These are phyloP conservation scores for Solanum aculeatissimum DNA, from an alignment of 305 asterid genomes.

Conservation along the genomic window DNA sequence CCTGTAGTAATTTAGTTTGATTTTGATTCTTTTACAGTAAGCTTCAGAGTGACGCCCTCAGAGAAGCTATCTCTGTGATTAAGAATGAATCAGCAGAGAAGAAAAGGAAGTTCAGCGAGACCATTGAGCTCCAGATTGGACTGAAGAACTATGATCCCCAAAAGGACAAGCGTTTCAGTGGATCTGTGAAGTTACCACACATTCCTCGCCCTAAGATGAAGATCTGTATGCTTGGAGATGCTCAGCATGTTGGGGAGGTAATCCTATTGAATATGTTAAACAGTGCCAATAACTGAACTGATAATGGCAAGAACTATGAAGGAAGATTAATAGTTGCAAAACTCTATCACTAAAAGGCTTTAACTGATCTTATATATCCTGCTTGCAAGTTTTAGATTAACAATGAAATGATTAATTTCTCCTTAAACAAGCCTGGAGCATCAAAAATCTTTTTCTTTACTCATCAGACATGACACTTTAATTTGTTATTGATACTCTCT, in stretches of 20 bases:
- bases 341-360: not conserved
- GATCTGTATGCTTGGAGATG: conserved; percentile 74
- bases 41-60: conserved; percentile 60
- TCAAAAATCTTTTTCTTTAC: not conserved
- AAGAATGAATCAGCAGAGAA: conserved; percentile 31
- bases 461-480: not conserved
- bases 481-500: not conserved
- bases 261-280: not conserved
- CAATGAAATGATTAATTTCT: not conserved
- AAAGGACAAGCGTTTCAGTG: conserved; percentile 76
- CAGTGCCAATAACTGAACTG: not conserved
- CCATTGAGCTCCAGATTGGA: conserved; percentile 67
- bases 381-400: not conserved
- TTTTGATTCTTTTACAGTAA: conserved; percentile 28
- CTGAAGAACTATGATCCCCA: conserved; percentile 74
- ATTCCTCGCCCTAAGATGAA: conserved; percentile 70
- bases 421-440: not conserved
- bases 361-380: not conserved
- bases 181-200: conserved; percentile 62
- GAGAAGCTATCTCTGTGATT: conserved; percentile 45
- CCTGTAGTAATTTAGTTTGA: not conserved
- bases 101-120: conserved; percentile 53
- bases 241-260: conserved; percentile 78
- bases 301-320: not conserved
- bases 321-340: not conserved